Base-by-base conservation (phyloP, 805 yeast genomes). In the Metschnikowia similis region DNA sequence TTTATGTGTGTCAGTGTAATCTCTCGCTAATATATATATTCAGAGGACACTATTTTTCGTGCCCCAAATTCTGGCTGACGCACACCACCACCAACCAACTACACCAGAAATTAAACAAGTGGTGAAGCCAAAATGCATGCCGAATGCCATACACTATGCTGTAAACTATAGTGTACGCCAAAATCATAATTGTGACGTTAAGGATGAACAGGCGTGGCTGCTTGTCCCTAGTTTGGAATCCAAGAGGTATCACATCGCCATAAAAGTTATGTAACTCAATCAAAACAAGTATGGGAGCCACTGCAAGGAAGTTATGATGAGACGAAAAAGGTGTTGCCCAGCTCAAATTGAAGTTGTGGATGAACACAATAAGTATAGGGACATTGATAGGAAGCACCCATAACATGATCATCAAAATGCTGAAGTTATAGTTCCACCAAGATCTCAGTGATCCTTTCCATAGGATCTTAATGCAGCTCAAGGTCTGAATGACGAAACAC, bases 251-350 rank as follows among this genome's bases (percentile, higher is more conserved):
- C 57, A 71, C 66, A 38, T 66, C 52, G 5, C 56, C 47, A 35
- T 21, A 49, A 35, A 52, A 50, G 30, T 72, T 74, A 59, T 84
- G 77, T 42, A 74, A 67, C 56, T 82, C 85, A 40, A 80, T 78
- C 36, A 87, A 61, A 8, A 83, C 52, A 8, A 89, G 73, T 1
- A 87, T 81, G 0, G 97, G 96, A 11, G 85, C 68, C 26, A 90
- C 79, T 0, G 96, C 86, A 47, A 90, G 65, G 38, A 87, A 71
- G 61, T 89, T 90, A 64, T 91, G 96, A 64, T 89, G 96, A 0
- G 96, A 85, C 6, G 87, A 80, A 61, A 89, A 89, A 14, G 96
- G 90, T 0, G 94, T 87, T 48, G 76, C 79, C 96, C 96, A 88
- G 56, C 77, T 80, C 16, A 89, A 76, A 1, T 86, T 77, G 51